Evolutionary conservation across 257 asterid species (phyloP), one percentile per base, ranked within the genome.

Genomic region (Salvia rosmarinus): DNA sequence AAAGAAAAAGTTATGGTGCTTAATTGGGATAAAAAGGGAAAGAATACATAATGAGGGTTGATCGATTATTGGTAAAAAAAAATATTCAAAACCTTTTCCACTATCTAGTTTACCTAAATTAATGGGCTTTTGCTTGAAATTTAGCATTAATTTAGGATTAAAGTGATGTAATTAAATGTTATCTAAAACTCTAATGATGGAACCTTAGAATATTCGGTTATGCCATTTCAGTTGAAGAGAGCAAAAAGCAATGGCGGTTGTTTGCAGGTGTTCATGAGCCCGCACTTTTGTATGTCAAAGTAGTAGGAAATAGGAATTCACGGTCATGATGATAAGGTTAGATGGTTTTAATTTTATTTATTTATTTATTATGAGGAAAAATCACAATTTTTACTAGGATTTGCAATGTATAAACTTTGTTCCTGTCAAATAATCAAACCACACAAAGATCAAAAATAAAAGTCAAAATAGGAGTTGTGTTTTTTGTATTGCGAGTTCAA

Each of bases 211-310:
- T 82, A 77, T 78, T 58, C 63, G 32, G 20, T 61, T 52, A 73
- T 81, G 78, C 83, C 73, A 65, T 79, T 74, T 78, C 72, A 56
- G 68, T 74, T 65, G 44, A 69, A 70, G 72, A 69, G 63, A 74
- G 13, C 34, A 19, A 61, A 77, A 25, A 3, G 30, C 30, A 25
- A 61, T 9, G 32, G 28, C 23, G 21, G 57, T 64, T 79, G 75
- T 70, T 57, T 67, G 66, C 63, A 37, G 19, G 21, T 14, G 5
- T 46, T 6, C 20, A 14, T 11, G 20, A 13, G 19, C n/a, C 52
- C 9, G 20, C 52, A 46, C 0, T 32, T 4, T 4, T 5, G 6
- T 32, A 32, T 4, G 37, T 32, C 4, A 32, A 32, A 32, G 4
- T 32, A 32, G 37, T 32, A 32, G 6, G 37, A 32, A 32, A 4